Evolutionary conservation across 2,329 filamentous ascomycete genomes (phyloP).

Genomic region (Ambrosiella xylebori): DNA sequence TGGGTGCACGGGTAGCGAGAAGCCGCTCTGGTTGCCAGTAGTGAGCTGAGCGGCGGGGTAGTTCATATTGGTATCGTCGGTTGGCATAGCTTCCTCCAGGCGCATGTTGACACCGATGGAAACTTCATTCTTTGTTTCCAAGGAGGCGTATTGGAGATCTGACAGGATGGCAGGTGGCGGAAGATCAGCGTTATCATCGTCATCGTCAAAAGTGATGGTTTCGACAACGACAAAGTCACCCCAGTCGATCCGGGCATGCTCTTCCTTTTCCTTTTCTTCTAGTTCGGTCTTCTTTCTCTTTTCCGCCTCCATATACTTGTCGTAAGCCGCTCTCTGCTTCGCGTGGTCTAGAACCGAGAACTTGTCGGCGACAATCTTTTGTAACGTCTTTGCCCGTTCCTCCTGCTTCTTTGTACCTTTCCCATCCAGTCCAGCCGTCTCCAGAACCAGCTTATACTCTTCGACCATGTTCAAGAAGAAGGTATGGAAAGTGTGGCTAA

Average conservation of each 20-base stretch:
- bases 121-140: slow-evolving; percentile 87
- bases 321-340: slow-evolving; percentile 72
- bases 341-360: slow-evolving; percentile 66
- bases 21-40: slow-evolving; percentile 17
- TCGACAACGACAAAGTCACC: slow-evolving; percentile 94
- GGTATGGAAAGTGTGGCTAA: slow-evolving; percentile 89
- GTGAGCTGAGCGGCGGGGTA: slow-evolving; percentile 23
- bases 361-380: slow-evolving; percentile 60
- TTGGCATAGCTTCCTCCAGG: slow-evolving; percentile 90
- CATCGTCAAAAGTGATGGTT: slow-evolving; percentile 79
- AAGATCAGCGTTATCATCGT: slow-evolving; percentile 70
- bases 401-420: slow-evolving; percentile 51
- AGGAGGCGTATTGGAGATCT: slow-evolving; percentile 81
- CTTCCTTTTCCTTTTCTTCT: slow-evolving; percentile 58
- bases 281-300: slow-evolving; percentile 80
- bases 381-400: slow-evolving; percentile 53
- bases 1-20: slow-evolving; percentile 29
- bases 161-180: slow-evolving; percentile 78
- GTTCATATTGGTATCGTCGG: slow-evolving; percentile 29
- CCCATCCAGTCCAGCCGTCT: slow-evolving; percentile 48
- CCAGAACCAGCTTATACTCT: slow-evolving; percentile 72
- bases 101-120: slow-evolving; percentile 67
- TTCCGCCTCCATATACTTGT: slow-evolving; percentile 67
- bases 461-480: slow-evolving; percentile 88
- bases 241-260: slow-evolving; percentile 86